phyloP scores from a whole-genome alignment of 2,329 filamentous ascomycete species.

The Ustulina deusta region DNA sequence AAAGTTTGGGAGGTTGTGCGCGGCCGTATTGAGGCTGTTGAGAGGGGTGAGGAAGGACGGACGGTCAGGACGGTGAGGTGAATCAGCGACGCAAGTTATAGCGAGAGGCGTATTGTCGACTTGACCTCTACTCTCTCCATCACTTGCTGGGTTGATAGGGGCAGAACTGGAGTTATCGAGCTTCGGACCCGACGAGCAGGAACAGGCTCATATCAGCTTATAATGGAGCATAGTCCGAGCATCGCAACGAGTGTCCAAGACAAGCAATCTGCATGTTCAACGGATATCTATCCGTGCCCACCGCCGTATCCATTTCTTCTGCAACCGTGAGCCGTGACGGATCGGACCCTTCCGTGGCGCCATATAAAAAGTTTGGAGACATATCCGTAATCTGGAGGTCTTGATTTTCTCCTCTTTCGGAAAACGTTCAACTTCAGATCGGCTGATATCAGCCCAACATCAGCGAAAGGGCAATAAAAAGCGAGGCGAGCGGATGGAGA shows the following conservation, averaged over 20 bases:
- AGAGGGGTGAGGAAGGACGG: constrained; percentile 62
- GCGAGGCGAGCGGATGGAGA: not conserved
- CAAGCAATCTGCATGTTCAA: not conserved
- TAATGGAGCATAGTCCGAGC: not conserved
- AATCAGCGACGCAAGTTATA: constrained; percentile 10
- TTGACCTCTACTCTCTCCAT: not conserved
- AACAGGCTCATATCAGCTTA: not conserved
- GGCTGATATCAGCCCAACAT: constrained; percentile 31
- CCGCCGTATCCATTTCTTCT: not conserved
- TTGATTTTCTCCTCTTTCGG: not conserved
- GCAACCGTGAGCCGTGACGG: too few species aligned
- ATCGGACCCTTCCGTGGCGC: not conserved
- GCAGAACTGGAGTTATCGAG: not conserved
- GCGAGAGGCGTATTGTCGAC: constrained; percentile 1
- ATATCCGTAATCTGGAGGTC: not conserved
- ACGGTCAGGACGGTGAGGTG: constrained; percentile 59
- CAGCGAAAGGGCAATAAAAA: not conserved
- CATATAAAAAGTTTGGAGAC: not conserved
- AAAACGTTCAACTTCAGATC: not conserved
- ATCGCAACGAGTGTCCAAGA: not conserved
- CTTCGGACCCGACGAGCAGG: not conserved
- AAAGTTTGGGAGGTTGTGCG: constrained; percentile 66
- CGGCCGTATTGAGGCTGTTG: constrained; percentile 61
- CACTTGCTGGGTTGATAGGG: not conserved
- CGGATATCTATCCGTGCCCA: not conserved